Evolutionary conservation across 768 basidiomycete genomes (phyloP), one percentile per base, ranked within the genome.

Genomic region (Boletus subparvulus): DNA sequence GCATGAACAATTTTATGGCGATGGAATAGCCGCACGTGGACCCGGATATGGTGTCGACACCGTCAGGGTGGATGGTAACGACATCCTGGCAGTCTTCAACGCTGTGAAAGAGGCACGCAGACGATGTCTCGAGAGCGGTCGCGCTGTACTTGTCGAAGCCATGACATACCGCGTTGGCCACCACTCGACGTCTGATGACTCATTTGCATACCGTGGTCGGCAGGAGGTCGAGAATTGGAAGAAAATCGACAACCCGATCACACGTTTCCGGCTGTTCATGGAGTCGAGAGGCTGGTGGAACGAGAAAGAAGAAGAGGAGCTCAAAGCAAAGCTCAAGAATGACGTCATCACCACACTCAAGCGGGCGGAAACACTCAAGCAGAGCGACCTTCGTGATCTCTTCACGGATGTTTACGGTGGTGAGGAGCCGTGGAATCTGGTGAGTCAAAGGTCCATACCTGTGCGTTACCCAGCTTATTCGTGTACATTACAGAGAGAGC

Each of bases 141-240:
- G 92, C 36, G 92, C 90, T 19, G 91, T 94, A 0, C 75, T 94
- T 12, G 79, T 94, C 46, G 92, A 94, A 72, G 89, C 92, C 7
- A 95, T 95, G 92, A 88, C 88, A 9, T 96, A 96, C 67, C 84
- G 94, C 28, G 87, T 97, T 13, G 90, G 94, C n/a, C 94, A 98
- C 68, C 93, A 95, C 69, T 93, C 91, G 17, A 95, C 92, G 0
- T 96, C 94, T 11, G 95, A 98, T 65, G 94, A 98, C 71, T 95
- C 93, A 6, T 95, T 91, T 65, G 94, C 94, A 21, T 98, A 98
- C 70, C 85, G 94, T 40, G 81, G 90, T 1, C 83, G 90, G 19
- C 83, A 91, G 54, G 95, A 96, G 66, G 95, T 97, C 32, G 92
- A 96, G 72, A 88, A 94, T 63, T 83, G 89, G 66, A 94, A 92